Evolutionary conservation across 176 grass and related monocot genomes (phyloP), one percentile per base, ranked within the genome.

Genomic region (Miscanthus lutarioriparius): DNA sequence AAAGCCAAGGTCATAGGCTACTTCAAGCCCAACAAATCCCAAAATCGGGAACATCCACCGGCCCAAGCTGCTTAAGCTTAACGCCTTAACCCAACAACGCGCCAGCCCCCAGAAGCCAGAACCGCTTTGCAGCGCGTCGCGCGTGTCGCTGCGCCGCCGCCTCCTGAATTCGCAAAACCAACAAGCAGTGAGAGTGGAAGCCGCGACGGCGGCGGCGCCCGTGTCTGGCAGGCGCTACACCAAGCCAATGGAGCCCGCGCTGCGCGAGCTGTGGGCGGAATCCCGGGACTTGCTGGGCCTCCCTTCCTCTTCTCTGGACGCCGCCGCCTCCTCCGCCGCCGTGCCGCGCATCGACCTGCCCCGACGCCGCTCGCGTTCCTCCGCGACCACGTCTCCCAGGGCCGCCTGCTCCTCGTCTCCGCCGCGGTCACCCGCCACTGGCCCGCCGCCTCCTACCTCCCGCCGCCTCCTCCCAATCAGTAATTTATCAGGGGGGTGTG

Each of bases 381-480:
- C 68, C 87, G 89, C 23, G 91, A 98, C 78, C 92, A 87, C 83
- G 96, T 92, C 23, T 91, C 87, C 7, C 90, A 83, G 22, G 92
- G 89, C 64, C 92, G 90, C 59, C 96, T 91, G 28, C 89, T 95
- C 67, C 32, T 95, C 77, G 41, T 98, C 76, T 98, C 96, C 63
- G 70, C 90, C 40, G 80, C 89, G 53, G 87, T 83, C 39, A 98
- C 96, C 13, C 76, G 82, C 30, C 85, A 95, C 85, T 98, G 96
- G 96, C 96, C 91, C 13, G 91, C 90, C 26, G 74, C 71, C 2
- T 86, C 91, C 56, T 98, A 98, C 90, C 92, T 98, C 96, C 91
- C 13, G 91, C 76, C 36, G 80, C 67, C 32, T 33, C 32, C 32
- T 33, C 32, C 32, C 32, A 33, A 33, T 33, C 32, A 33, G 32